phyloP scores from a whole-genome alignment of 345 rosid genomes.

The Turnera subulata region DNA sequence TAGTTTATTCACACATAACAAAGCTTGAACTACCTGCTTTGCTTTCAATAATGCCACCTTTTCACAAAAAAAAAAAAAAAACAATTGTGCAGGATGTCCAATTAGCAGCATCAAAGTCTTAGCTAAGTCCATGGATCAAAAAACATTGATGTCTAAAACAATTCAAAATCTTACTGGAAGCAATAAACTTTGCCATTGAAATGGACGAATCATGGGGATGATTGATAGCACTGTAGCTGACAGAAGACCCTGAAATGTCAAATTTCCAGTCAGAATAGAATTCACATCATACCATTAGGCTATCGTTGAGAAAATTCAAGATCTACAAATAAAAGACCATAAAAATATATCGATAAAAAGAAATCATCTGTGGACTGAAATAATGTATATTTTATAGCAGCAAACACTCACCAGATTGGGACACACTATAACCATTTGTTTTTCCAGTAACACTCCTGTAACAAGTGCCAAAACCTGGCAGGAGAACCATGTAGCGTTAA shows the following conservation, averaged over 20 bases:
- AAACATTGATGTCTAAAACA: conserved; percentile 4
- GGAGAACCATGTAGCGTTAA: conserved; percentile 1
- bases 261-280: conserved; percentile 14
- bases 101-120: neutral
- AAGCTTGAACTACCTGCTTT: too few species aligned
- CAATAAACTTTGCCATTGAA: conserved; percentile 97
- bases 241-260: conserved; percentile 71
- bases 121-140: conserved; percentile 12
- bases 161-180: conserved; percentile 68
- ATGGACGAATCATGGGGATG: conserved; percentile 86
- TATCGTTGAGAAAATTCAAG: neutral
- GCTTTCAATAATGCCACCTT: neutral
- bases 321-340: neutral
- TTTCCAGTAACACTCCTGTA: conserved; percentile 84
- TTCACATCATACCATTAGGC: neutral
- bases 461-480: conserved; percentile 76
- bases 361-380: neutral
- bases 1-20: neutral
- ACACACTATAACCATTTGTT: conserved; percentile 74
- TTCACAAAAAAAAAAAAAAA: neutral
- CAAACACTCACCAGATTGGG: conserved; percentile 83
- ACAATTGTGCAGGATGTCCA: neutral
- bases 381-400: conserved; percentile 6
- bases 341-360: neutral
- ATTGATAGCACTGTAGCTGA: conserved; percentile 84